Conservation (phyloP, 2,329 filamentous ascomycete genomes). For the Didymella glomerata region DNA sequence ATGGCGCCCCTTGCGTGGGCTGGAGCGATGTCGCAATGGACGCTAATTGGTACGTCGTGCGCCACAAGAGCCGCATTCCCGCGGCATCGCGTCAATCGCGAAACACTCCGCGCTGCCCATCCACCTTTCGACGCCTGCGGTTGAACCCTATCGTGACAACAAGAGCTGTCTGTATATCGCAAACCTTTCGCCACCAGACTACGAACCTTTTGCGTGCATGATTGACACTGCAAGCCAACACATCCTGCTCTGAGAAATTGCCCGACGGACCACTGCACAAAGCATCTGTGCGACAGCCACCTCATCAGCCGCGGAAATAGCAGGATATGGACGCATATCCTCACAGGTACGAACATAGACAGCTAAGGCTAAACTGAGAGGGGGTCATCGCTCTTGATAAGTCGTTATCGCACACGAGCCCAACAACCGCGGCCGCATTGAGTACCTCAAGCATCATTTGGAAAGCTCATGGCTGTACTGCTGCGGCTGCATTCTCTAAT, state of each 20-base stretch:
- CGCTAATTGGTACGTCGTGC: constrained; percentile 23
- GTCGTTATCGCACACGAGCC: not conserved
- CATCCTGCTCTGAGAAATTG: not conserved
- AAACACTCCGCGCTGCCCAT: not conserved
- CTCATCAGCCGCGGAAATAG: not conserved
- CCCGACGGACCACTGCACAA: constrained; percentile 12
- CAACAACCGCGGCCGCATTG: not conserved
- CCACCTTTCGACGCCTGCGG: not conserved
- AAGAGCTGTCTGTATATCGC: not conserved
- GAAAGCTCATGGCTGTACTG: not conserved
- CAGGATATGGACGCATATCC: constrained; percentile 2
- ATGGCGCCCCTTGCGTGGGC: constrained; percentile 13
- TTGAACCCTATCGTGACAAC: not conserved
- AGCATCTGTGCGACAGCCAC: constrained; percentile 1
- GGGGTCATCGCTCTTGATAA: not conserved
- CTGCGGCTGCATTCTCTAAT: not conserved
- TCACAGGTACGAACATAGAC: not conserved
- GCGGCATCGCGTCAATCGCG: constrained; percentile 1
- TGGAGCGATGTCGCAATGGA: constrained; percentile 18
- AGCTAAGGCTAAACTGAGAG: not conserved
- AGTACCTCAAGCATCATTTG: not conserved
- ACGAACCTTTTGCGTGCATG: no score
- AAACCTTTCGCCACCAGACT: not conserved
- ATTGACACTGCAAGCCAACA: not conserved
- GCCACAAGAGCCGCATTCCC: constrained; percentile 14